Conservation (phyloP, 768 basidiomycete species). For the Cantharellus cinnabarinus region DNA sequence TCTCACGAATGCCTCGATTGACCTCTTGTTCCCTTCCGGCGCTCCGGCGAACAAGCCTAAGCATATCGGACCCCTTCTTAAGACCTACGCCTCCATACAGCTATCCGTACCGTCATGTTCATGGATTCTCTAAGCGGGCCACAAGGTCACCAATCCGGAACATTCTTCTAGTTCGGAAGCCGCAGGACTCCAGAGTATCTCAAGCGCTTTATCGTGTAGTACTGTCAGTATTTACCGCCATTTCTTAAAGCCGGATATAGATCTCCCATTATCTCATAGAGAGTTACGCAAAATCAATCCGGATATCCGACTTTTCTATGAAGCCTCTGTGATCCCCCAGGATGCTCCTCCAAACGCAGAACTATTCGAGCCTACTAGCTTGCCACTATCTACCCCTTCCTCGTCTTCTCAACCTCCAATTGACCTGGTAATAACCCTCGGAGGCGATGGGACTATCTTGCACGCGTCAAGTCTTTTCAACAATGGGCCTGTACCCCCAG, state of each 20-base stretch:
- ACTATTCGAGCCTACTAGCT: neutral
- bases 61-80: too few relatives aligned
- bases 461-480: constrained; percentile 85
- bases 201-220: neutral
- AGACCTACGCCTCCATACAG: too few relatives aligned
- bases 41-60: too few relatives aligned
- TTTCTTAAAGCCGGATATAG: neutral
- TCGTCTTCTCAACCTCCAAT: constrained; percentile 32
- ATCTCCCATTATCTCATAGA: neutral
- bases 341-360: neutral
- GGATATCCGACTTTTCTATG: constrained; percentile 9
- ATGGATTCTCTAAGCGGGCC: too few relatives aligned
- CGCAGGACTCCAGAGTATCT: neutral
- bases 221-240: neutral
- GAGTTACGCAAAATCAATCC: constrained; percentile 9
- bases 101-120: too few relatives aligned
- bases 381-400: too few relatives aligned
- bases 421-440: constrained; percentile 75
- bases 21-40: too few relatives aligned
- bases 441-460: constrained; percentile 88
- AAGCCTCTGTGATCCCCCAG: constrained; percentile 1
- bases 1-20: too few relatives aligned
- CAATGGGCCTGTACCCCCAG: constrained; percentile 79
- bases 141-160: neutral
- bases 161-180: neutral